phyloP scores from a whole-genome alignment of 208 protist species.

The Crithidia bombi region DNA sequence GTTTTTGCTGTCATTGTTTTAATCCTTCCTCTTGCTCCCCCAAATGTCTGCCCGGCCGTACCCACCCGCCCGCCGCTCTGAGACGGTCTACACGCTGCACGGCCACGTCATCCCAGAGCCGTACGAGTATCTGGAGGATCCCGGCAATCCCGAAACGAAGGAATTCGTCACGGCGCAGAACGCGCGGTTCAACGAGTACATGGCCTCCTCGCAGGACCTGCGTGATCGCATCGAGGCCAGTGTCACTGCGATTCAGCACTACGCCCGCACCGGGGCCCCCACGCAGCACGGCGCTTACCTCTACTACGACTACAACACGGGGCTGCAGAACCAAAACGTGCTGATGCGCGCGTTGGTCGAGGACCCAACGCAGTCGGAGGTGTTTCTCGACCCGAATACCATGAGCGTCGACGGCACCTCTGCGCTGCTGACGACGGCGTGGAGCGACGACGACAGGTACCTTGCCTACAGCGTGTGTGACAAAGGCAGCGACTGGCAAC shows the following conservation, averaged over 20 bases:
- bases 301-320: constrained; percentile 92
- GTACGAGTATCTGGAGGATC: constrained; percentile 94
- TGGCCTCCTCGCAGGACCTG: constrained; percentile 55
- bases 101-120: constrained; percentile 79
- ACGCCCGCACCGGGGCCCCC: constrained; percentile 71
- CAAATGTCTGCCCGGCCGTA: constrained; percentile 35
- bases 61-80: constrained; percentile 56
- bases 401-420: constrained; percentile 88
- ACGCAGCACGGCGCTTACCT: constrained; percentile 62
- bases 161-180: constrained; percentile 90
- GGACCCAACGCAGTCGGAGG: constrained; percentile 35
- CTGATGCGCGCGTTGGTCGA: constrained; percentile 45
- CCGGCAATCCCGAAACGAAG: constrained; percentile 82
- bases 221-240: constrained; percentile 56
- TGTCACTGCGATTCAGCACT: constrained; percentile 70
- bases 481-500: constrained; percentile 93
- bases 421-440: constrained; percentile 50
- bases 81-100: constrained; percentile 71
- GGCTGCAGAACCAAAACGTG: constrained; percentile 91
- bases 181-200: constrained; percentile 61
- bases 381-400: constrained; percentile 92
- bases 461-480: constrained; percentile 86
- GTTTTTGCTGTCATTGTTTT: background rate
- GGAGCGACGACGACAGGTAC: constrained; percentile 77
- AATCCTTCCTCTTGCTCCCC: background rate